Base-by-base conservation (phyloP, 169 alveolate genomes). In the Cryptosporidium sp. region DNA sequence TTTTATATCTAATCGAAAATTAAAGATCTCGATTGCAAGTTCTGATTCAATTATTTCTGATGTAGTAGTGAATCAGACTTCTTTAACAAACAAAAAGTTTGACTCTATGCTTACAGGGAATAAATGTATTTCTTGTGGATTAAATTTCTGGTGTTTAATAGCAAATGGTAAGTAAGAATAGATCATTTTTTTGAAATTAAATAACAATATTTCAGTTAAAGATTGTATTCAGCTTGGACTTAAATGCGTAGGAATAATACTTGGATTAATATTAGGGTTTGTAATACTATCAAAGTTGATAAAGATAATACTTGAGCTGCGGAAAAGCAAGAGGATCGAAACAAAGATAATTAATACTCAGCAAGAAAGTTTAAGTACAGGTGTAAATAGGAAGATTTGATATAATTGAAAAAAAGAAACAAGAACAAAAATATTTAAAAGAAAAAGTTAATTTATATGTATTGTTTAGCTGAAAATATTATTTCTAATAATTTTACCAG, bases 121-220 rank as follows among this genome's bases (percentile, higher is more conserved):
- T 80, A 37, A 37, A 31, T 80, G 89, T 26, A 59, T 80, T 26
- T 59, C 89, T 0, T 80, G 89, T 31, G 75, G 75, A 55, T 61
- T 65, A 29, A 80, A 80, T 41, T 80, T 80, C 35, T 80, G 89
- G 89, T 80, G 89, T 62, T 23, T 80, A 21, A 65, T 80, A n/a
- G 89, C 89, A n/a, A 80, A 80, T 10, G 5, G 89, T 80, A 80
- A 80, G 89, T 80, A n/a, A 7, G 1, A 62, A 55, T 45, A 0
- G 7, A 18, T 29, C 2, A 37, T 14, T 23, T 16, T 26, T 26
- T 43, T 3, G 26, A 35, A 61, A 37, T 55, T 21, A 16, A 26
- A 8, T 55, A 3, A 37, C 23, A 10, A 16, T 43, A 39, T 39
- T 43, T n/a, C 21, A 80, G 89, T 80, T 80, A 74, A 74, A 2